Base-by-base conservation (phyloP, 352 stramenopile genomes). In the Phytophthora pistaciae region DNA sequence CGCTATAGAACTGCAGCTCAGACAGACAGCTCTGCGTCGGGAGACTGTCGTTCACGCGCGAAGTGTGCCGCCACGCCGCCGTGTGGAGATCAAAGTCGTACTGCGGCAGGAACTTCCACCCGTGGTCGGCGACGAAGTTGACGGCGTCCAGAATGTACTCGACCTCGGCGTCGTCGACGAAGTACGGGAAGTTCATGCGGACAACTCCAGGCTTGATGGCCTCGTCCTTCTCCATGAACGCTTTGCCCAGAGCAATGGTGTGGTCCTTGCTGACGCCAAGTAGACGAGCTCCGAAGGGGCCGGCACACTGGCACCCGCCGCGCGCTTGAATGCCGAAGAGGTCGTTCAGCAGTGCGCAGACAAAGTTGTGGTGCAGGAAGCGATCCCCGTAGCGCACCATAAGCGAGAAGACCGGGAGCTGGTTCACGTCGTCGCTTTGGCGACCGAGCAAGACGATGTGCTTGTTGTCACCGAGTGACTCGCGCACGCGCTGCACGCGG, bases 301-400 rank as follows among this genome's bases (percentile, higher is more conserved):
- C 98, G 18, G 97, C 96, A 95, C 85, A 72, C 77, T 91, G 90
- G 97, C 79, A 87, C 5, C 80, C 80, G 9, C 80, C 80, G 14
- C 78, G 78, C 5, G 64, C 81, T 53, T 86, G 98, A 42, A 99
- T 93, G 13, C 98, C 98, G 73, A 99, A 99, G 4, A 99, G 77
- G 78, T 99, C 98, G 66, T 99, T 99, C 13, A 99, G 82, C 36
- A 99, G 72, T 38, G 97, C 95, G 63, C 93, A 99, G 8, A 99
- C 96, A 66, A 99, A 99, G 72, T 99, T 99, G 82, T 98, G 99
- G 77, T 99, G 98, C 29, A 99, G 78, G 76, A 98, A 99, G n/a
- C 92, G 68, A 38, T 90, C 76, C 1, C 88, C 87, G 40, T 84
- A 96, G n/a, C 88, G 87, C 33, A 99, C 83, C 18, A 99, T 70